Percentiles rank a stretch among this genome's conserved stretches.
These are phyloP conservation scores for Pinus albicaulis DNA, from an alignment of 75 land plant species.

Conservation along the genomic window DNA sequence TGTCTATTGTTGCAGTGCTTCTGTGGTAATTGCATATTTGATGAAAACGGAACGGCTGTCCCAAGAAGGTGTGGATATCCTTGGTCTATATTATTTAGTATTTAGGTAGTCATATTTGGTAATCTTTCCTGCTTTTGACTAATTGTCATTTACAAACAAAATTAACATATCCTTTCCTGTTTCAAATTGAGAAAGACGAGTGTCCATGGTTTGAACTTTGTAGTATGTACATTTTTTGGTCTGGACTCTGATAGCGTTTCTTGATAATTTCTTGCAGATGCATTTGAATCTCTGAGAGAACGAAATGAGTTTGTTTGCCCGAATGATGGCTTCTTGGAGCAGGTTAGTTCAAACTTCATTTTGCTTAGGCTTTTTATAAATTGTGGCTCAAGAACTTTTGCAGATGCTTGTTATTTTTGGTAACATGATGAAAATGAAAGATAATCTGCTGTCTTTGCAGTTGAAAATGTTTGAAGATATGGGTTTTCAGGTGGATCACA, in stretches of 20 bases:
- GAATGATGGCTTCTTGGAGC: constrained; percentile 93
- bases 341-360: constrained; percentile 36
- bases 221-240: neutral
- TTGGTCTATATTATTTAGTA: neutral
- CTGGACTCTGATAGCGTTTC: neutral
- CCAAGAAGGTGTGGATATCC: constrained; percentile 59
- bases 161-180: neutral
- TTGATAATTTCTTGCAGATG: constrained; percentile 55
- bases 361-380: neutral
- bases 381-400: neutral
- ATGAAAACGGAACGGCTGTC: constrained; percentile 83
- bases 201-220: neutral
- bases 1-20: constrained; percentile 81
- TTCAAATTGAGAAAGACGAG: neutral
- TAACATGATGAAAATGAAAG: neutral
- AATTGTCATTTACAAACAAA: neutral
- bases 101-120: constrained; percentile 10
- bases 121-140: neutral
- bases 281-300: constrained; percentile 71
- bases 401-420: neutral
- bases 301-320: constrained; percentile 70
- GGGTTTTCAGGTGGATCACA: constrained; percentile 80
- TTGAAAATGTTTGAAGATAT: constrained; percentile 93
- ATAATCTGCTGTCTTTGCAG: constrained; percentile 39
- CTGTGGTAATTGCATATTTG: constrained; percentile 88